Base-by-base conservation (phyloP, 139 green algal genomes). In the Ettlia oleoabundans region DNA sequence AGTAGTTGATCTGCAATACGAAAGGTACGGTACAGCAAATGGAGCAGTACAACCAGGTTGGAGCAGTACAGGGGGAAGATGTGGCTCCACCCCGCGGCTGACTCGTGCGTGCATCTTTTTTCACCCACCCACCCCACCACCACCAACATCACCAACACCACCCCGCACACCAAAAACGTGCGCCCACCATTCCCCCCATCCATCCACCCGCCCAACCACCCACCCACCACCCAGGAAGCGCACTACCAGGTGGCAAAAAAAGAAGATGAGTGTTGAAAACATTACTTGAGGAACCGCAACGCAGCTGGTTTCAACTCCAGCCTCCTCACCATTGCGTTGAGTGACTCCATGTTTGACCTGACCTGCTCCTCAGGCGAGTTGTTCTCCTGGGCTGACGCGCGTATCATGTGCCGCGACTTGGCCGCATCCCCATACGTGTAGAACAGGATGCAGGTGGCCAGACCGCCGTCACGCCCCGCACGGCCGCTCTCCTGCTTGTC, bases 291-390 rank as follows among this genome's bases (percentile, higher is more conserved):
- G n/a, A n/a, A n/a, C n/a, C n/a, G n/a, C n/a, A n/a, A n/a, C n/a
- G n/a, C n/a, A n/a, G n/a, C n/a, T n/a, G n/a, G n/a, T n/a, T n/a
- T n/a, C 64, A 41, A 3, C 64, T 47, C 32, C 64, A 32, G 32
- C 52, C 53, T 24, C 24, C 58, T n/a, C 69, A 94, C 93, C 94
- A 98, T 97, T 26, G 81, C 81, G 64, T 96, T 94, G 10, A 98
- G 88, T 3, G 90, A 94, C 65, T 96, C 89, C 74, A 93, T 86
- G 88, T 97, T 98, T 79, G 63, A 76, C 40, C 89, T 72, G 74
- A 93, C 76, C 76, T 77, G 84, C 69, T 71, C 88, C n/a, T 33
- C 86, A 65, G 84, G 77, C 24, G 83, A 83, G 70, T 38, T 42
- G 85, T 87, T 86, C 85, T 96, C 93, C 87, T 93, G 68, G 8